These are phyloP conservation scores for Acarospora socialis DNA, from an alignment of 2,329 filamentous ascomycete genomes.

Conservation along the genomic window DNA sequence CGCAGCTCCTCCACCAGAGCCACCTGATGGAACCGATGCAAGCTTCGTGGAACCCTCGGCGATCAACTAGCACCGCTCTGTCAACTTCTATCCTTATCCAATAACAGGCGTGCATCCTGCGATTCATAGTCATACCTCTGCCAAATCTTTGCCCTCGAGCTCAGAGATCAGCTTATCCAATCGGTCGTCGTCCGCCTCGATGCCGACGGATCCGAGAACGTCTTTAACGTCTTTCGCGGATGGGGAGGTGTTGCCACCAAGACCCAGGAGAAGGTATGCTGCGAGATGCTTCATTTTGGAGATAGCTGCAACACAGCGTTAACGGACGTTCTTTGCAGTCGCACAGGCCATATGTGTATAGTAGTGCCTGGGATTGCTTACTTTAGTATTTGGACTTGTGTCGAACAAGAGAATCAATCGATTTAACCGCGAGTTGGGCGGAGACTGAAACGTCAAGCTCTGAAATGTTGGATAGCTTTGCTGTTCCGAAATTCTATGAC, in stretches of 20 bases:
- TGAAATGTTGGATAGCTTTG: slow-evolving; percentile 19
- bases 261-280: slow-evolving; percentile 92
- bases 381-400: slow-evolving; percentile 18
- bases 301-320: no score
- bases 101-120: no score
- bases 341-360: no score
- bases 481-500: no score
- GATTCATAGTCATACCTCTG: slow-evolving; percentile 9
- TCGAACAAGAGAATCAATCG: slow-evolving; percentile 66
- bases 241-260: slow-evolving; percentile 83
- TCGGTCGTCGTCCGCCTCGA: slow-evolving; percentile 82
- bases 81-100: no score
- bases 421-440: slow-evolving; percentile 96
- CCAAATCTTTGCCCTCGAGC: slow-evolving; percentile 65
- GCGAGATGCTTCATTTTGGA: slow-evolving; percentile 99
- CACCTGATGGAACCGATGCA: slow-evolving; percentile 69
- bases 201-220: slow-evolving; percentile 85
- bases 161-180: slow-evolving; percentile 76
- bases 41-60: slow-evolving; percentile 69
- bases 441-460: slow-evolving; percentile 99
- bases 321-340: no score
- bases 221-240: slow-evolving; percentile 73
- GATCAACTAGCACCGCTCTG: slow-evolving; percentile 50
- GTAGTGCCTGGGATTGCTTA: no score
- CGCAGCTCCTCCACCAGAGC: slow-evolving; percentile 53